Conservation (phyloP, 2,329 filamentous ascomycete genomes). For the Claviceps spartinae region DNA sequence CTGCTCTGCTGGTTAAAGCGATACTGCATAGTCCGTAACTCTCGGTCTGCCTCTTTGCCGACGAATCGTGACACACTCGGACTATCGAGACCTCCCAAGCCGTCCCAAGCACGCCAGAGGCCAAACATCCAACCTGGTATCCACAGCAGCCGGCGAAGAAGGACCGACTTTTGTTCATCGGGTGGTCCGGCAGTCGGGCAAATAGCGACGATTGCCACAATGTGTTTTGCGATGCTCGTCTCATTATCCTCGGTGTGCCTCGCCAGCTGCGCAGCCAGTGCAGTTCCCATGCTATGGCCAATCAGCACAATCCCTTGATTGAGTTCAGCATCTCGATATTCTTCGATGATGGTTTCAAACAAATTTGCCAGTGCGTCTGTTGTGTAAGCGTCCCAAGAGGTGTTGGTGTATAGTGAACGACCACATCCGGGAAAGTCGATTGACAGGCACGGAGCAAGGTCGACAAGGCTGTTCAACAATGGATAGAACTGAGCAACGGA, state of each 20-base stretch:
- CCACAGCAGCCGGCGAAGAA: constrained; percentile 45
- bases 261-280: constrained; percentile 59
- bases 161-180: constrained; percentile 26
- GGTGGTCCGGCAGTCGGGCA: constrained; percentile 62
- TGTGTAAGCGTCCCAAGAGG: constrained; percentile 64
- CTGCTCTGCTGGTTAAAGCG: constrained; percentile 72
- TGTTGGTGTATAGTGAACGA: constrained; percentile 59
- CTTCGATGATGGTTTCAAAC: constrained; percentile 59
- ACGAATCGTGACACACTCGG: constrained; percentile 68
- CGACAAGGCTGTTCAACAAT: constrained; percentile 66
- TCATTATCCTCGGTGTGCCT: constrained; percentile 27
- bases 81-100: constrained; percentile 64
- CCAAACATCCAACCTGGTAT: constrained; percentile 64
- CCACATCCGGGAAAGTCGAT: constrained; percentile 89
- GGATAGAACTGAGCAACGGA: constrained; percentile 79
- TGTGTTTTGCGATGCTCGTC: constrained; percentile 42
- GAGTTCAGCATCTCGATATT: constrained; percentile 50
- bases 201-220: constrained; percentile 67
- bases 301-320: constrained; percentile 66
- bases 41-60: constrained; percentile 48
- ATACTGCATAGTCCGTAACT: constrained; percentile 54
- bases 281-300: constrained; percentile 83
- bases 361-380: constrained; percentile 63
- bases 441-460: constrained; percentile 66
- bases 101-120: constrained; percentile 64